These are phyloP conservation scores for Solidago caesia DNA, from an alignment of 129 eudicot species.

Conservation along the genomic window DNA sequence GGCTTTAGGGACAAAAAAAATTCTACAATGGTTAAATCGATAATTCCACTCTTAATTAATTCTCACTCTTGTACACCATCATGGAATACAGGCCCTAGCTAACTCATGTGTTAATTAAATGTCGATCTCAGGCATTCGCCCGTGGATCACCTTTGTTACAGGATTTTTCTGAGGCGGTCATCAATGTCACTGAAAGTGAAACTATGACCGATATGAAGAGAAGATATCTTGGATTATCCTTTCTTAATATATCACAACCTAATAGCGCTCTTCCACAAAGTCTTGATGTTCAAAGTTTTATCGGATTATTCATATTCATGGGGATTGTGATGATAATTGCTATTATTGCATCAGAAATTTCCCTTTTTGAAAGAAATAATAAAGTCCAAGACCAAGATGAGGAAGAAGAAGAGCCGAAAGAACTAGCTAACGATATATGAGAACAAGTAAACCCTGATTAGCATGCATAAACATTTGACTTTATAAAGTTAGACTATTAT, in stretches of 20 bases:
- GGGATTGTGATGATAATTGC: conserved; percentile 1
- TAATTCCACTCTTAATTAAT: background rate
- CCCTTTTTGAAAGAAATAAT: background rate
- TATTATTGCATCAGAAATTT: conserved; percentile 6
- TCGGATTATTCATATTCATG: conserved; percentile 14
- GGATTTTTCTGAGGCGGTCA: conserved; percentile 1
- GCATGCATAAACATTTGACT: background rate
- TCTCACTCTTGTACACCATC: background rate
- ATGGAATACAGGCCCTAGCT: background rate
- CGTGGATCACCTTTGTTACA: background rate
- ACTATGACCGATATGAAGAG: background rate
- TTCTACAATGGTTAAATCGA: background rate
- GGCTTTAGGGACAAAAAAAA: too few species aligned
- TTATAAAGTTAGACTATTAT: too few species aligned
- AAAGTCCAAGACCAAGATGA: background rate
- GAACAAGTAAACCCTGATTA: background rate
- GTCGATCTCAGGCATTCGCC: conserved; percentile 14
- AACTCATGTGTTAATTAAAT: background rate
- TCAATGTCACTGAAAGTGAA: conserved; percentile 19
- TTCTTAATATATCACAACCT: background rate
- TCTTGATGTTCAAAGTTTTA: conserved; percentile 26
- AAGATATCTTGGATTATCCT: conserved; percentile 7
- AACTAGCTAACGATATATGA: background rate
- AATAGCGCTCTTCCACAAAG: conserved; percentile 14
- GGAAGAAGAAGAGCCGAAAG: background rate